Evolutionary conservation across 148 eudicot species (phyloP).

Genomic region (Rhododendron kiyosumense): DNA sequence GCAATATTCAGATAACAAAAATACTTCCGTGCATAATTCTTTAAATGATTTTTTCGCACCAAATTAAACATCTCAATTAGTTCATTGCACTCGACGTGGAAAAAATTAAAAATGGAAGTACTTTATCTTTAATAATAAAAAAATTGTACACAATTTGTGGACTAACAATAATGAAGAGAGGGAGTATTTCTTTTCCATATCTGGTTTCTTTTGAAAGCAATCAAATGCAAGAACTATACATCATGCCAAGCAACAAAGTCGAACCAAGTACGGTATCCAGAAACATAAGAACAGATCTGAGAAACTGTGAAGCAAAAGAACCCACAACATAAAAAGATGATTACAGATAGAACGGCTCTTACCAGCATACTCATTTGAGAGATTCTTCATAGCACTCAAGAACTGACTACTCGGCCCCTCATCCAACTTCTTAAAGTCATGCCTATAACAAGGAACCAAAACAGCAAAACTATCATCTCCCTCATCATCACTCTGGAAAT

Average conservation of each 20-base stretch:
- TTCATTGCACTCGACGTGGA: no score
- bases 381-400: not conserved
- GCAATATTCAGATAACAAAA: not conserved
- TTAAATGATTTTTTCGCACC: not conserved
- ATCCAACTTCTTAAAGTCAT: conserved; percentile 25
- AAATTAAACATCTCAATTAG: not conserved
- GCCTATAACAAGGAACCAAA: conserved; percentile 80
- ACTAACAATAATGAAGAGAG: not conserved
- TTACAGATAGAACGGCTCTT: not conserved
- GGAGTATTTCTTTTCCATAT: not conserved
- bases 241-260: not conserved
- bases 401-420: conserved; percentile 23
- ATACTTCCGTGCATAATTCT: not conserved
- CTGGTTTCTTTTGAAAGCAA: not conserved
- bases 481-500: conserved; percentile 83
- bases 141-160: not conserved
- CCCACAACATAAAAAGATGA: not conserved
- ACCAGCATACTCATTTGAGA: not conserved
- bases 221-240: not conserved
- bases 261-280: not conserved
- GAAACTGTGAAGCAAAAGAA: not conserved
- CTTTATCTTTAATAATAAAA: not conserved
- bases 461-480: conserved; percentile 75
- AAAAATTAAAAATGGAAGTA: not conserved
- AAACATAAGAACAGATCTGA: not conserved